Base-by-base conservation (phyloP, 352 stramenopile genomes). In the Phytopythium kandeliae region DNA sequence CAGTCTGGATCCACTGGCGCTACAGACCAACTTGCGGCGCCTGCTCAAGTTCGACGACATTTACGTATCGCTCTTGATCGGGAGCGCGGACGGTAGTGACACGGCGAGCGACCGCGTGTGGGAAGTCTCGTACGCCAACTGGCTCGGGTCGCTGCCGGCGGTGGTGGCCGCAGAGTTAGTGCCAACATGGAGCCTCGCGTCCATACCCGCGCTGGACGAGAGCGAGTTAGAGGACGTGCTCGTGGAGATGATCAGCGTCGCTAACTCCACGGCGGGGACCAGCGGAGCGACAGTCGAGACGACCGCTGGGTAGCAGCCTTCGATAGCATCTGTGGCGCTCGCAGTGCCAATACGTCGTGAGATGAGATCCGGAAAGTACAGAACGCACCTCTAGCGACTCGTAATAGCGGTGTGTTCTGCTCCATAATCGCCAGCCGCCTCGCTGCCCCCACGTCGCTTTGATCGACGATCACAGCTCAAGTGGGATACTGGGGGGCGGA, bases 11-110 rank as follows among this genome's bases (percentile, higher is more conserved):
- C 26, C 70, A 1, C 38, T 55, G 11, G 63, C 56, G 3, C 57
- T 78, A 25, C 13, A 57, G 16, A 7, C 15, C 0, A 52, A 65
- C 11, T 53, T 83, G 2, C 67, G 55, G 15, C 13, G 16, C 9
- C 40, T 83, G 11, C 60, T 86, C 7, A 51, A 67, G 22, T 78
- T 67, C 43, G 59, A 72, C n/a, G 63, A 69, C 42, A 59, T 86
- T 37, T 48, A 55, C 34, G 71, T 78, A 7, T 42, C 42, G 36
- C 57, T 78, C n/a, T 31, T 58, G 13, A 54, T 50, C 2, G 58
- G 55, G 44, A 43, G 40, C 12, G 33, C 37, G 30, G 31, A 55
- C 21, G 51, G 65, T n/a, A 63, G 26, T 25, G 15, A 55, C 4
- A 55, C 40, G 16, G 28, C 36, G 4, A 51, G 24, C 34, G 58